phyloP scores from a whole-genome alignment of 2,329 filamentous ascomycete genomes.

The Decorospora gaudefroyi region DNA sequence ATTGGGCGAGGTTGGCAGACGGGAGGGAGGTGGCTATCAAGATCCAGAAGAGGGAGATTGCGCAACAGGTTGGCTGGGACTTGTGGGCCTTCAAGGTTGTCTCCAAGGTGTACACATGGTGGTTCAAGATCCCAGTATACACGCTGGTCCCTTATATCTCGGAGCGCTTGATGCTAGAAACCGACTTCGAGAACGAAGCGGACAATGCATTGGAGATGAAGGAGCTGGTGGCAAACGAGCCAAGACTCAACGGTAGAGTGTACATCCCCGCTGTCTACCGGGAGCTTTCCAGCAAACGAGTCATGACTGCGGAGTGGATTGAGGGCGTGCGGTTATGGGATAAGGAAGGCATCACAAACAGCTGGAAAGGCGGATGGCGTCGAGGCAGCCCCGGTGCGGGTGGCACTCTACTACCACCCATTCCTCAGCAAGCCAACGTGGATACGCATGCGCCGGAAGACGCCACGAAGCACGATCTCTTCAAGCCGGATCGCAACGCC shows the following conservation, averaged over 20 bases:
- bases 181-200: conserved; percentile 91
- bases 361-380: conserved; percentile 78
- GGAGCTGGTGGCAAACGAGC: conserved; percentile 72
- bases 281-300: conserved; percentile 78
- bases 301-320: conserved; percentile 97
- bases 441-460: conserved; percentile 38
- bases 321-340: conserved; percentile 94
- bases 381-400: conserved; percentile 78
- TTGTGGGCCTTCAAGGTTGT: conserved; percentile 94
- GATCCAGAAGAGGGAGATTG: conserved; percentile 94
- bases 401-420: conserved; percentile 63
- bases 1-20: conserved; percentile 86
- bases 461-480: conserved; percentile 55
- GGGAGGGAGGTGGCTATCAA: conserved; percentile 93
- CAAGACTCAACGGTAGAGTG: conserved; percentile 74
- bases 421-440: conserved; percentile 42
- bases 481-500: conserved; percentile 79
- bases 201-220: conserved; percentile 86
- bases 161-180: conserved; percentile 89
- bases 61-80: conserved; percentile 89
- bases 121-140: conserved; percentile 93
- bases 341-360: conserved; percentile 74
- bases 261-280: conserved; percentile 86
- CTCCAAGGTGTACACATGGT: conserved; percentile 77
- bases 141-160: conserved; percentile 89